Conservation (phyloP, 2,329 filamentous ascomycete species). For the Penicillium vulpinum region DNA sequence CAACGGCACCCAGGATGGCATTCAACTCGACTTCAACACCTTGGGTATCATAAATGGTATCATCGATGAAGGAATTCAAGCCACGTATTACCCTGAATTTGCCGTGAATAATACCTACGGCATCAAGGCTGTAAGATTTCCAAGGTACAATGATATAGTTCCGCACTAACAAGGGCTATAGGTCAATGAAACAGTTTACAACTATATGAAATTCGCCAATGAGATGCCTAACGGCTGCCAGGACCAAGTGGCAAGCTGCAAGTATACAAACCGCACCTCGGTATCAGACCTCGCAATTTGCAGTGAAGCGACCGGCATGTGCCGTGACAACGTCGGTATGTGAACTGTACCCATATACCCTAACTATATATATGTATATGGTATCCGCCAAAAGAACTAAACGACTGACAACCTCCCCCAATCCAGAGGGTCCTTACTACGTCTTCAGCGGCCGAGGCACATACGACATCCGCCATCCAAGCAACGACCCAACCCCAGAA, state of each 20-base stretch:
- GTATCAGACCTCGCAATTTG: constrained; percentile 54
- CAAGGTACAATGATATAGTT: background rate
- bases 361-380: background rate
- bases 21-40: constrained; percentile 55
- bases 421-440: constrained; percentile 55
- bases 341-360: background rate
- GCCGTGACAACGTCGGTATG: constrained; percentile 55
- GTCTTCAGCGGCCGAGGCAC: constrained; percentile 54
- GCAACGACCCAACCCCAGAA: constrained; percentile 62
- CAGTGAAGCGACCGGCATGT: constrained; percentile 56
- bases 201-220: constrained; percentile 59
- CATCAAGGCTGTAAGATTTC: constrained; percentile 42
- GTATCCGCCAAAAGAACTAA: background rate
- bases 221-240: constrained; percentile 62
- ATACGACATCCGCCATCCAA: constrained; percentile 63
- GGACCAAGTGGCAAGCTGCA: constrained; percentile 67
- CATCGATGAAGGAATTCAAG: constrained; percentile 56
- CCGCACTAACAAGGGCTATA: constrained; percentile 11
- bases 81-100: constrained; percentile 53
- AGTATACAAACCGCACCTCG: constrained; percentile 59
- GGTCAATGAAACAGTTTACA: constrained; percentile 60
- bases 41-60: constrained; percentile 59
- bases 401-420: background rate
- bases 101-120: constrained; percentile 58
- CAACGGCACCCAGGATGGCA: constrained; percentile 51